A percentile compares a stretch with the other conserved stretches of the same genome.
These are phyloP conservation scores for Lichtheimia ornata DNA, from an alignment of 371 early-diverging fungal species.

Conservation along the genomic window DNA sequence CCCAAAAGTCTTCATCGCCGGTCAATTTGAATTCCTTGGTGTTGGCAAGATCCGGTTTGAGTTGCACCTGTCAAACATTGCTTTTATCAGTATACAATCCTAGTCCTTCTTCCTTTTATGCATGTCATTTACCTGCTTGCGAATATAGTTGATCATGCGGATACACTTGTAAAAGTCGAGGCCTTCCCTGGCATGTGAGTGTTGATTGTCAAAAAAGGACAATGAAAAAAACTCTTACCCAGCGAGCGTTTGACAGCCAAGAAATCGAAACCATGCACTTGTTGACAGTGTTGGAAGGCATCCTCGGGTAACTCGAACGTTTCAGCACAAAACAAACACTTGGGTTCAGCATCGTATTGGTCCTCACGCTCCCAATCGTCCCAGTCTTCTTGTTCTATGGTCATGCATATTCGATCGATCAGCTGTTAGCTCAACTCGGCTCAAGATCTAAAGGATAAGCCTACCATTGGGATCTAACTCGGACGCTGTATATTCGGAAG, in stretches of 20 bases:
- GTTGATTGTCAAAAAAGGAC: neutral
- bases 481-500: constrained; percentile 39
- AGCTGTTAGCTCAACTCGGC: neutral
- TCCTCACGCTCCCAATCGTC: constrained; percentile 79
- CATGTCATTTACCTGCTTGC: constrained; percentile 47
- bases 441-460: too few relatives aligned
- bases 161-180: constrained; percentile 89
- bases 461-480: constrained; percentile 44
- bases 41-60: constrained; percentile 20
- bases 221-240: constrained; percentile 23
- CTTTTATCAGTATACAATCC: neutral
- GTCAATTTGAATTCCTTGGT: constrained; percentile 31
- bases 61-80: constrained; percentile 9
- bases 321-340: constrained; percentile 75
- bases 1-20: constrained; percentile 62
- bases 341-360: constrained; percentile 50
- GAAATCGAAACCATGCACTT: constrained; percentile 73
- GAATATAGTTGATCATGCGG: constrained; percentile 83
- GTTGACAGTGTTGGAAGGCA: constrained; percentile 68
- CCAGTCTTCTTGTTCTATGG: constrained; percentile 10
- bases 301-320: constrained; percentile 47
- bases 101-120: constrained; percentile 5
- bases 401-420: neutral
- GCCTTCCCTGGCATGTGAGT: constrained; percentile 15
- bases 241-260: constrained; percentile 49